phyloP scores from a whole-genome alignment of 345 rosid genomes.

The Aurinia saxatilis region DNA sequence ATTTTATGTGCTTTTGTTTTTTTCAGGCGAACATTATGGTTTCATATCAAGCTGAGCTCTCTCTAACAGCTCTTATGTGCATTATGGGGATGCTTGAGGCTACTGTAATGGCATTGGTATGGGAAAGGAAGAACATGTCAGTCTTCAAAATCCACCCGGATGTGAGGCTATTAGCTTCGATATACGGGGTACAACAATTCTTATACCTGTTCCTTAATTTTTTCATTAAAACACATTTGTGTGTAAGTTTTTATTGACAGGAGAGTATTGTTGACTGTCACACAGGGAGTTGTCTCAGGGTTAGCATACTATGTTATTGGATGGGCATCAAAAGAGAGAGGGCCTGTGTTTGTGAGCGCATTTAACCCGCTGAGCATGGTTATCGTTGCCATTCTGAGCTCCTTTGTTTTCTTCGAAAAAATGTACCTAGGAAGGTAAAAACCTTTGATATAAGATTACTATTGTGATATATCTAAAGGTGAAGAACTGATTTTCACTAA shows the following conservation, averaged over 20 bases:
- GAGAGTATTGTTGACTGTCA: constrained; percentile 7
- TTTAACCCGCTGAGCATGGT: constrained; percentile 63
- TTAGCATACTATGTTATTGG: constrained; percentile 46
- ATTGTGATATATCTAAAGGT: not conserved
- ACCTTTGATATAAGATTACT: not conserved
- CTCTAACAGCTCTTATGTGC: constrained; percentile 61
- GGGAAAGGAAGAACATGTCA: constrained; percentile 42
- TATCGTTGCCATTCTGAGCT: constrained; percentile 45
- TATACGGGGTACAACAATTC: constrained; percentile 39
- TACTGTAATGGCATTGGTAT: constrained; percentile 32
- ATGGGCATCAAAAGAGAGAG: constrained; percentile 39
- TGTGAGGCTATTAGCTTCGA: constrained; percentile 28
- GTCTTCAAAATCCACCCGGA: constrained; percentile 48
- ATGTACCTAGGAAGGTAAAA: constrained; percentile 52
- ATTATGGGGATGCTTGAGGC: constrained; percentile 49
- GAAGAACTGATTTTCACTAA: not conserved
- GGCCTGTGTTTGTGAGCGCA: constrained; percentile 69
- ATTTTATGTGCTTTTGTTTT: no score
- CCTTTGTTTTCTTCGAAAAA: constrained; percentile 40
- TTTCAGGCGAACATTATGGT: constrained; percentile 46
- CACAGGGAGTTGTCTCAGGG: constrained; percentile 62
- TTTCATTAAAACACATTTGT: not conserved
- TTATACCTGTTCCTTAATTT: not conserved
- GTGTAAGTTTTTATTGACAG: not conserved
- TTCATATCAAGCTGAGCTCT: constrained; percentile 63